Evolutionary conservation across 2,329 filamentous ascomycete genomes (phyloP).

Genomic region (Fusarium haematococcum): DNA sequence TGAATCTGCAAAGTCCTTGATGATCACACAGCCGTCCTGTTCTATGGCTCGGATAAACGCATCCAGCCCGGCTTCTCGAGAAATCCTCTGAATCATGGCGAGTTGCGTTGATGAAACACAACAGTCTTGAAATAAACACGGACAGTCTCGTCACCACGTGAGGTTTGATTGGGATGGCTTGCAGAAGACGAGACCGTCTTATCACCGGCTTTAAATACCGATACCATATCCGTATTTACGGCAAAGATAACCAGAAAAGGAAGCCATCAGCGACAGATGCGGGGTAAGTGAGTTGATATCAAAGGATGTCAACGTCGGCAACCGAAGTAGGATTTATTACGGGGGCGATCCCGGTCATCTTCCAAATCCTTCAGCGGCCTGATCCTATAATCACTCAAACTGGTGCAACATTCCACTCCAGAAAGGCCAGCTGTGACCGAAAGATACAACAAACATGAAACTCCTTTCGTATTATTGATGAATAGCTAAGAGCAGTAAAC

Average conservation of each 20-base stretch:
- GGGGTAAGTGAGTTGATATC: background rate
- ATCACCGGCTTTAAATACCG: background rate
- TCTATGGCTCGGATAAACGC: slow-evolving; percentile 26
- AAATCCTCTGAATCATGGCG: slow-evolving; percentile 22
- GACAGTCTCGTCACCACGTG: background rate
- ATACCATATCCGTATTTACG: background rate
- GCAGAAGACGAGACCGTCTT: background rate
- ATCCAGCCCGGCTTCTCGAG: slow-evolving; percentile 17
- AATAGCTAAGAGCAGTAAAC: background rate
- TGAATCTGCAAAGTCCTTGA: slow-evolving; percentile 21
- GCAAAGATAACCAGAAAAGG: background rate
- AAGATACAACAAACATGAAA: background rate
- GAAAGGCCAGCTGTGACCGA: background rate
- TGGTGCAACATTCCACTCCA: background rate
- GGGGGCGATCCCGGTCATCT: background rate
- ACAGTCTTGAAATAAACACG: background rate
- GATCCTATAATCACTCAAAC: background rate
- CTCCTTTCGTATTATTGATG: background rate
- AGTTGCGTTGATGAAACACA: background rate
- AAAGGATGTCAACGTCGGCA: background rate
- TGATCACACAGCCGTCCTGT: slow-evolving; percentile 27
- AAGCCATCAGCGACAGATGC: background rate
- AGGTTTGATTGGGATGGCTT: background rate
- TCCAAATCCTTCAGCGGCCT: background rate
- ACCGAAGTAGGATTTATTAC: background rate